These are phyloP conservation scores for Fagopyrum homotropicum DNA, from an alignment of 148 eudicot species.

Conservation along the genomic window DNA sequence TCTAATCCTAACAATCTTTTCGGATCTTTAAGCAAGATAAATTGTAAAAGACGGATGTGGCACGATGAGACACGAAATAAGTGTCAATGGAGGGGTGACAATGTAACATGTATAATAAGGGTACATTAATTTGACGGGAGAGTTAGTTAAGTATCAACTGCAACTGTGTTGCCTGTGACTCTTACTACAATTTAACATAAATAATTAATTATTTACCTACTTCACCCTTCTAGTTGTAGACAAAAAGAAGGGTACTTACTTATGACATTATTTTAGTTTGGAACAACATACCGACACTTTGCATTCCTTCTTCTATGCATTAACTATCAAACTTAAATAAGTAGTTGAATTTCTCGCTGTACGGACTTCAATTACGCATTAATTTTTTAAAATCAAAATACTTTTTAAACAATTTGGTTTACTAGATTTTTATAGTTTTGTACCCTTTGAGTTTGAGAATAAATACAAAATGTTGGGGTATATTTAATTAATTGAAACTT, in stretches of 20 bases:
- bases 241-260: background rate
- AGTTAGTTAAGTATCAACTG: background rate
- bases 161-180: background rate
- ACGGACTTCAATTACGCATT: background rate
- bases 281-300: constrained; percentile 2
- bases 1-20: no score
- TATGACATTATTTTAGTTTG: background rate
- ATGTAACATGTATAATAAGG: background rate
- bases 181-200: background rate
- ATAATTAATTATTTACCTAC: no score
- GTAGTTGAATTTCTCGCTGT: background rate
- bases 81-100: no score
- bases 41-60: no score
- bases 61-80: no score
- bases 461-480: no score
- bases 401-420: no score
- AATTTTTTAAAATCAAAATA: no score
- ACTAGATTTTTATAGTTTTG: no score
- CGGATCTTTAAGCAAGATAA: no score
- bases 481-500: no score
- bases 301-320: background rate
- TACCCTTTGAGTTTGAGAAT: no score
- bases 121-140: background rate
- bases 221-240: background rate
- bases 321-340: background rate